These are phyloP conservation scores for Fusarium sp. DNA, from an alignment of 2,329 filamentous ascomycete genomes.

Conservation along the genomic window DNA sequence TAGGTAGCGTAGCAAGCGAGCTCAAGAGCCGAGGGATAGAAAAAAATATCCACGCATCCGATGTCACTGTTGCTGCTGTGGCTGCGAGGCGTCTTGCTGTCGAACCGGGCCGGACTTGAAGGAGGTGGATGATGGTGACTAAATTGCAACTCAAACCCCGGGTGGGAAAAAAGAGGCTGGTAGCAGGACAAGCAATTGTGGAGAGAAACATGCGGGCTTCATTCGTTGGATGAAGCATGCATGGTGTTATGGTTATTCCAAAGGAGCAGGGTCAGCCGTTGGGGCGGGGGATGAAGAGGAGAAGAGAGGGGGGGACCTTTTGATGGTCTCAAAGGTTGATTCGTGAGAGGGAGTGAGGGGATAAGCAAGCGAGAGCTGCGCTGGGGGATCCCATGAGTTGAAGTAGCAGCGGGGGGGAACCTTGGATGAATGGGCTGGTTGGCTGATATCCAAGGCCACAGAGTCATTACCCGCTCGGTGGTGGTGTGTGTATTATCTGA, in stretches of 20 bases:
- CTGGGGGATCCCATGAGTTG: conserved; percentile 3
- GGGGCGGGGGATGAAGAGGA: not conserved
- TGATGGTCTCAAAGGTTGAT: not conserved
- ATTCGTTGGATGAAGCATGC: conserved; percentile 30
- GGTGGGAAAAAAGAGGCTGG: not conserved
- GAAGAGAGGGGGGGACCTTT: not conserved
- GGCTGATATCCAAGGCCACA: not conserved
- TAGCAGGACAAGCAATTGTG: conserved; percentile 8
- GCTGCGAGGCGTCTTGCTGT: not conserved
- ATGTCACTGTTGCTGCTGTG: not conserved
- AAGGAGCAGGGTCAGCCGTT: not conserved
- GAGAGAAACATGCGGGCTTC: conserved; percentile 13
- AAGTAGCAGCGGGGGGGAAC: not conserved
- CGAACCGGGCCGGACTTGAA: not conserved
- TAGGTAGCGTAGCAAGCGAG: not conserved
- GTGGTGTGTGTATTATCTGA: not conserved
- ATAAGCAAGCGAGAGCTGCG: not conserved
- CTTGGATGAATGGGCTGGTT: not conserved
- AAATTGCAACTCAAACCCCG: conserved; percentile 6
- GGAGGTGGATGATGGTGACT: conserved; percentile 2
- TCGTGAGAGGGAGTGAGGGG: not conserved
- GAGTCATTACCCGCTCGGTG: not conserved
- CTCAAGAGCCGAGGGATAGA: not conserved
- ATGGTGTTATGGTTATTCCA: conserved; percentile 42
- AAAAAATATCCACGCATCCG: not conserved